A percentile compares a stretch with the other conserved stretches of the same genome.
These are phyloP conservation scores for Rosa chinensis DNA, from an alignment of 306 rosid genomes.

Conservation along the genomic window DNA sequence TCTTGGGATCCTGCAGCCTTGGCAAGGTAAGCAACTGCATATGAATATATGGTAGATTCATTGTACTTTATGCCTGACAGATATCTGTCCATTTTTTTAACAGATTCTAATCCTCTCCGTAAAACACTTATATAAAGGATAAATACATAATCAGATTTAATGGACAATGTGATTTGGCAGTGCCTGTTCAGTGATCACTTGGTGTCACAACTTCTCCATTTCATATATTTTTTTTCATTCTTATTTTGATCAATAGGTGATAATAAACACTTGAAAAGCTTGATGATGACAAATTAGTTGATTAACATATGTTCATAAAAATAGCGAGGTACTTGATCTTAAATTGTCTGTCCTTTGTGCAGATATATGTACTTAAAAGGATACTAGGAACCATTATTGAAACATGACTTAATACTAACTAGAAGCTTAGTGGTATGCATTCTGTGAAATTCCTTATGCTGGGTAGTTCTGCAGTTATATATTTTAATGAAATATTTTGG, in stretches of 20 bases:
- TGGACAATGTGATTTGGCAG: slow-evolving; percentile 9
- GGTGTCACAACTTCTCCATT: background rate
- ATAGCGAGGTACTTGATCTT: background rate
- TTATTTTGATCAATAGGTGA: slow-evolving; percentile 1
- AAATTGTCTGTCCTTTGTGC: background rate
- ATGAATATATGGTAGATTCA: slow-evolving; percentile 1
- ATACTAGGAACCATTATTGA: background rate
- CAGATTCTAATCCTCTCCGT: background rate
- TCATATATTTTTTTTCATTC: background rate
- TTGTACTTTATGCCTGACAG: background rate
- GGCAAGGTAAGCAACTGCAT: slow-evolving; percentile 63
- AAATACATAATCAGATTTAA: background rate
- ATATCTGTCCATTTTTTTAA: background rate
- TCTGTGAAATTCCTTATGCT: background rate
- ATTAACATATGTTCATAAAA: background rate
- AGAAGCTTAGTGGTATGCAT: background rate
- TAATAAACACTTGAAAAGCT: background rate
- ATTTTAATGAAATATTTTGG: background rate
- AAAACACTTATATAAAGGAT: background rate
- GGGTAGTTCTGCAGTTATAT: background rate
- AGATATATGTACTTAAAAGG: background rate
- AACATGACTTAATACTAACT: background rate
- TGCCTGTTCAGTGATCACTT: slow-evolving; percentile 3
- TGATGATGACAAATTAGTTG: slow-evolving; percentile 2
- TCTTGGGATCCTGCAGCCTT: slow-evolving; percentile 94